phyloP scores from a whole-genome alignment of 169 alveolate species.

The Amoebophrya sp. region DNA sequence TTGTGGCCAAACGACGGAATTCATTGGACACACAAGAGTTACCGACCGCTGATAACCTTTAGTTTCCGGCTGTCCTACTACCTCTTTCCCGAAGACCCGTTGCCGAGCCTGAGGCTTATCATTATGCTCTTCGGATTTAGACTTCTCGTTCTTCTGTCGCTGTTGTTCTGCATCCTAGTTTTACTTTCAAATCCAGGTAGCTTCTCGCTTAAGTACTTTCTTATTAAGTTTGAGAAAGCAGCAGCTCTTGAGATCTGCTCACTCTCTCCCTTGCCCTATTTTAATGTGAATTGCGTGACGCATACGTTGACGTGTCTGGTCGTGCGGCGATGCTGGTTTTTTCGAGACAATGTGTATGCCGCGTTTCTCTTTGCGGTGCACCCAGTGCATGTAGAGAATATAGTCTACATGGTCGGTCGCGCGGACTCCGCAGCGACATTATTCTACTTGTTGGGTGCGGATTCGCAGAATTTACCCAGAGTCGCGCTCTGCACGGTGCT shows the following conservation, averaged over 20 bases:
- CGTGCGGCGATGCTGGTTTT: neutral
- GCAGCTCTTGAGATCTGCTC: too few species aligned
- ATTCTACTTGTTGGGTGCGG: neutral
- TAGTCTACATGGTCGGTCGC: constrained; percentile 31
- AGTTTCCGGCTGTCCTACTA: neutral
- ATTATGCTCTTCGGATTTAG: too few species aligned
- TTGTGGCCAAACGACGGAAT: neutral
- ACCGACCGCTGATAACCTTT: constrained; percentile 27
- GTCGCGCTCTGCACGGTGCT: neutral
- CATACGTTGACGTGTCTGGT: neutral
- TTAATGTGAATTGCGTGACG: neutral
- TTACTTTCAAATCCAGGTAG: too few species aligned
- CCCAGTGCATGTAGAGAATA: constrained; percentile 34
- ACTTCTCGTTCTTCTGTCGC: too few species aligned
- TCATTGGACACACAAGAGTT: constrained; percentile 37
- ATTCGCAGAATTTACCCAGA: neutral
- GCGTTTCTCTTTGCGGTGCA: constrained; percentile 31
- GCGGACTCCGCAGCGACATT: constrained; percentile 23
- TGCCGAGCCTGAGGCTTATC: neutral
- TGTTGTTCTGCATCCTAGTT: too few species aligned
- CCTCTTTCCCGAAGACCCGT: neutral
- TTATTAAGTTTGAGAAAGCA: too few species aligned
- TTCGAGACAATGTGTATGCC: neutral
- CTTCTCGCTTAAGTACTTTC: too few species aligned
- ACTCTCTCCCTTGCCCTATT: too few species aligned